Conservation (phyloP, 768 basidiomycete genomes). For the Kwoniella botswanensis region DNA sequence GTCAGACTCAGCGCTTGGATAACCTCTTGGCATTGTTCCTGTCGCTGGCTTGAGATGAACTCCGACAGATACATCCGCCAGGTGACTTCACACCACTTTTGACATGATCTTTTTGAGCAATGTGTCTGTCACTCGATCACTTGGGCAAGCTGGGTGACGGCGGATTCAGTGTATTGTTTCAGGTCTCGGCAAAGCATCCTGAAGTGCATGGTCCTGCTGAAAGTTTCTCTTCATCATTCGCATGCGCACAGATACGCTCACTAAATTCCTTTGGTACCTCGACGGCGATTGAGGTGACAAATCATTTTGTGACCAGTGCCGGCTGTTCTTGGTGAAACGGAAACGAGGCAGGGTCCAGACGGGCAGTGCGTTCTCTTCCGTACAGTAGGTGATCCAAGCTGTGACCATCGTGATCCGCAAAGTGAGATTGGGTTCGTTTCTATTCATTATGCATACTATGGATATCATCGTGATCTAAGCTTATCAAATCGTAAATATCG, state of each 20-base stretch:
- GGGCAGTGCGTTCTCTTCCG: too few relatives aligned
- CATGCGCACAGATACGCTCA: not conserved
- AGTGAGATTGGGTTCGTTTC: not conserved
- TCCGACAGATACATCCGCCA: not conserved
- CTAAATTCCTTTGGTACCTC: not conserved
- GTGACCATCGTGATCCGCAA: not conserved
- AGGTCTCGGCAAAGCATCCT: not conserved
- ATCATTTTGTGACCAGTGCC: not conserved
- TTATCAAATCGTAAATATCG: not conserved
- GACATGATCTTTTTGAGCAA: not conserved
- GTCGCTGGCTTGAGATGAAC: not conserved
- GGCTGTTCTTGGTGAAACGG: not conserved
- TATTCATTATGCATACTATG: not conserved
- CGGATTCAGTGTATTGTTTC: not conserved
- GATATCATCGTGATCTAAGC: not conserved
- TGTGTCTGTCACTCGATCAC: not conserved
- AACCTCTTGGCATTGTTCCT: not conserved
- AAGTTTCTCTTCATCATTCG: not conserved
- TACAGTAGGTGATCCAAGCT: not conserved
- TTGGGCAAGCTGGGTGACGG: not conserved
- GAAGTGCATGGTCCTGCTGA: not conserved
- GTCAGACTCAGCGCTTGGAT: not conserved
- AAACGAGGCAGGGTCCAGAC: not conserved
- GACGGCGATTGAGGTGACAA: not conserved
- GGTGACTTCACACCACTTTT: not conserved